These are phyloP conservation scores for Pseudocercospora vitis DNA, from an alignment of 2,329 filamentous ascomycete species.

Conservation along the genomic window DNA sequence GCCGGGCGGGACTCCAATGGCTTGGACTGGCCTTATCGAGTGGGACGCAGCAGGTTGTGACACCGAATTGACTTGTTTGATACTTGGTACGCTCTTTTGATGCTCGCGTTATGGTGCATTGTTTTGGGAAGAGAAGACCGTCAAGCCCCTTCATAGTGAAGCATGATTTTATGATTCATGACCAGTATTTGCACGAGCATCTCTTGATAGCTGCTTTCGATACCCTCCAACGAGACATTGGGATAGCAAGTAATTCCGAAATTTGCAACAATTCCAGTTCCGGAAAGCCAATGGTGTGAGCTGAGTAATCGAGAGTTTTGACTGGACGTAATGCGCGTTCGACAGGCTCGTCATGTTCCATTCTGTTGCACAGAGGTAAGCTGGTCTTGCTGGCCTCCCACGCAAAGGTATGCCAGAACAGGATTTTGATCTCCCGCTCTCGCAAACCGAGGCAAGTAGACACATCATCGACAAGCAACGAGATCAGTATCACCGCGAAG, in stretches of 20 bases:
- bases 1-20: too few relatives aligned
- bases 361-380: conserved; percentile 33
- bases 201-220: neutral
- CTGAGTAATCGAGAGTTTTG: conserved; percentile 51
- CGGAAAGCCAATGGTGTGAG: conserved; percentile 45
- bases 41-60: too few relatives aligned
- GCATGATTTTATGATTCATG: neutral
- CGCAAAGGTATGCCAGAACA: conserved; percentile 45
- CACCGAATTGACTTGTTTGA: too few relatives aligned
- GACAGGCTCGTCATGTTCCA: conserved; percentile 42
- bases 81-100: too few relatives aligned
- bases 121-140: too few relatives aligned
- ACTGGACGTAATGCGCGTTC: conserved; percentile 41
- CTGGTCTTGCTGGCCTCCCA: conserved; percentile 49
- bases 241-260: conserved; percentile 47
- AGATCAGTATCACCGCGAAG: conserved; percentile 54
- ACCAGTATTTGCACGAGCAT: neutral
- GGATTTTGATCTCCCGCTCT: conserved; percentile 55
- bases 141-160: too few relatives aligned
- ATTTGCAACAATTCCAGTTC: conserved; percentile 55
- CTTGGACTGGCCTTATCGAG: too few relatives aligned
- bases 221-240: conserved; percentile 43
- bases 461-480: conserved; percentile 46
- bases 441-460: conserved; percentile 55
- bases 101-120: too few relatives aligned